Evolutionary conservation across 2,329 filamentous ascomycete genomes (phyloP), one percentile per base, ranked within the genome.

Genomic region (Diaporthe destruens): DNA sequence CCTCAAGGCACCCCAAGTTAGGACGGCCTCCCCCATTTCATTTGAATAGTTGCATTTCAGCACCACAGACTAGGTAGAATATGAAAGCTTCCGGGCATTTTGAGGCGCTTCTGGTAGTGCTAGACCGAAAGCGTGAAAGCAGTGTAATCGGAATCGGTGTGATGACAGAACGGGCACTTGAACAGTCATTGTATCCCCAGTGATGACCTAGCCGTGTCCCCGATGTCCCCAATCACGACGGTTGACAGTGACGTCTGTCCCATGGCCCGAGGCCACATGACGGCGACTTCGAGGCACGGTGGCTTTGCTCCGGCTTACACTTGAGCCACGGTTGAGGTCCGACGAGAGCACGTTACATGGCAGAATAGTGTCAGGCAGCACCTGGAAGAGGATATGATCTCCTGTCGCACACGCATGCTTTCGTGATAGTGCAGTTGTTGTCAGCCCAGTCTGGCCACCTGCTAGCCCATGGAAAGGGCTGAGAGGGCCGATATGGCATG

Each of bases 11-110:
- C 32, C 61, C 53, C 61, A 53, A 53, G 32, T 25, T 34, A 39
- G 47, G 44, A 53, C 11, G 23, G 47, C 61, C 47, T 36, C 47
- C 61, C 61, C 61, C 47, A 39, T 65, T n/a, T 66, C 47, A 66
- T 53, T 66, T 66, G 61, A 47, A 66, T 66, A 66, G 29, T 66
- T 66, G 61, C 61, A 66, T 66, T 66, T 53, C 47, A 66, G 61
- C 44, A 66, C 61, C 61, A 39, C 61, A 66, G 61, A 66, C 61
- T 66, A 66, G 61, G 61, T 66, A 66, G 61, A 66, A 53, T 66
- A 66, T 32, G 61, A 66, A 53, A 25, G 11, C 47, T 66, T 39
- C 2, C 8, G 61, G 61, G 47, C 32, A 53, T 39, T 29, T 29
- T 53, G 8, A 51, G 44, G 44, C 44, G 44, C 29, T 34, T 14